These are phyloP conservation scores for Chrysopogon serrulatus DNA, from an alignment of 176 grass and related monocot genomes.

Conservation along the genomic window DNA sequence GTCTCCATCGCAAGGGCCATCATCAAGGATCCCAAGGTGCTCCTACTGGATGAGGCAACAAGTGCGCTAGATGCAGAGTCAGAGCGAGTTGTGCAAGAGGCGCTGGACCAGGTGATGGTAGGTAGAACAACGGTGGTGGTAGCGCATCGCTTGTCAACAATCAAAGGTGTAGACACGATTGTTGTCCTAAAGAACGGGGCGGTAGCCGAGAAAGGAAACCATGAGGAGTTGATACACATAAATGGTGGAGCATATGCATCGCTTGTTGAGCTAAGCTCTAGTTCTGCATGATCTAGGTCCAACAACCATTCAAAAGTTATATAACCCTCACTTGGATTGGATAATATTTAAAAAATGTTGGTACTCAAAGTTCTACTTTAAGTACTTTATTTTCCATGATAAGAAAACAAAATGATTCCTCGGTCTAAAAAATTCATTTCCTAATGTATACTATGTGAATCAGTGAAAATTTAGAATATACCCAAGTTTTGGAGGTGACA, in stretches of 20 bases:
- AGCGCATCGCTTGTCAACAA: slow-evolving; percentile 60
- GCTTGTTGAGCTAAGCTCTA: slow-evolving; percentile 53
- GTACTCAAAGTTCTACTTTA: background rate
- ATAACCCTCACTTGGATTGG: background rate
- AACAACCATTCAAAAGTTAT: background rate
- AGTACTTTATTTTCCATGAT: too few relatives aligned
- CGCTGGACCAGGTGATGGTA: slow-evolving; percentile 56
- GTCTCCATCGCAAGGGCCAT: slow-evolving; percentile 75
- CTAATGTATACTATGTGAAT: too few relatives aligned
- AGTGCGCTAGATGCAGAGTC: slow-evolving; percentile 78
- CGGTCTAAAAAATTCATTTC: too few relatives aligned
- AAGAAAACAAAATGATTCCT: too few relatives aligned
- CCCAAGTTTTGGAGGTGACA: too few relatives aligned
- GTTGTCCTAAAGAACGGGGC: slow-evolving; percentile 51
- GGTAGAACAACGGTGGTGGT: slow-evolving; percentile 56
- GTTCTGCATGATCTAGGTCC: background rate
- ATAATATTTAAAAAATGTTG: background rate
- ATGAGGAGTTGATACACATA: slow-evolving; percentile 49
- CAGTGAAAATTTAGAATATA: too few relatives aligned
- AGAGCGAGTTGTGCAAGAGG: slow-evolving; percentile 68
- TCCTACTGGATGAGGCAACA: slow-evolving; percentile 77
- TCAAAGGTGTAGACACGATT: slow-evolving; percentile 57
- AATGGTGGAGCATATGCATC: slow-evolving; percentile 65
- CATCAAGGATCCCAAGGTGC: slow-evolving; percentile 66
- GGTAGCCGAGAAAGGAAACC: slow-evolving; percentile 58